These are phyloP conservation scores for Hemerocallis citrina DNA, from an alignment of 106 monocot species.

Conservation along the genomic window DNA sequence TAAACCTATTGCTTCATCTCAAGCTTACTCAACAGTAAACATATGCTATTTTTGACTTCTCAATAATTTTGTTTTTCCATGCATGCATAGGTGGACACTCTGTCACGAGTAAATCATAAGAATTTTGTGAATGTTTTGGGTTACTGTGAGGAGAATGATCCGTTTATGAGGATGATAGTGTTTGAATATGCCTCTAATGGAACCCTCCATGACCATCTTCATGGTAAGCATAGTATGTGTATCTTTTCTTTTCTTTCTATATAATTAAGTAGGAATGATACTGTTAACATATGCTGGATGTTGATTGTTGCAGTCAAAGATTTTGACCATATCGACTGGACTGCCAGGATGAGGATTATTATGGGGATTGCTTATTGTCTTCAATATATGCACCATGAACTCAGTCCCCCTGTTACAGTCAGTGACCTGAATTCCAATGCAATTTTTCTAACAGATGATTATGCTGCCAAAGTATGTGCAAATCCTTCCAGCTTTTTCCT, in stretches of 20 bases:
- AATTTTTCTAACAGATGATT: slow-evolving; percentile 83
- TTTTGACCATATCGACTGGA: slow-evolving; percentile 84
- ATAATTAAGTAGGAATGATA: no score
- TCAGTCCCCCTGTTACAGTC: slow-evolving; percentile 60
- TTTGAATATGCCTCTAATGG: slow-evolving; percentile 90
- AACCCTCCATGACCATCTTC: slow-evolving; percentile 84
- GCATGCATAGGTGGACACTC: slow-evolving; percentile 48
- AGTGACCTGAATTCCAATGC: slow-evolving; percentile 56
- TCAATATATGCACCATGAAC: slow-evolving; percentile 84
- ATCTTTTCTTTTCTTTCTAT: no score
- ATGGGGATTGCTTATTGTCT: slow-evolving; percentile 90
- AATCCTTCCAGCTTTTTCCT: not conserved
- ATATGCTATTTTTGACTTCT: not conserved
- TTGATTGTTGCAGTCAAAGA: slow-evolving; percentile 62
- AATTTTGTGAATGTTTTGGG: slow-evolving; percentile 95
- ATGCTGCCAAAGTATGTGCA: slow-evolving; percentile 71
- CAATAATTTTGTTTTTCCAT: not conserved
- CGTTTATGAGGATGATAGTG: slow-evolving; percentile 94
- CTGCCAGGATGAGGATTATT: slow-evolving; percentile 70
- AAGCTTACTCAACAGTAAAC: not conserved
- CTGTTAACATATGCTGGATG: slow-evolving; percentile 60
- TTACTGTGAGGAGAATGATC: slow-evolving; percentile 83
- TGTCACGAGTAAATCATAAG: slow-evolving; percentile 88
- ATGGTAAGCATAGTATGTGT: slow-evolving; percentile 53
- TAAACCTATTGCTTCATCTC: not conserved